A percentile compares a stretch with the other conserved stretches of the same genome.
Evolutionary conservation across 1,284 basidiomycete species (phyloP).

Genomic region (Cutaneotrichosporon curvatum): DNA sequence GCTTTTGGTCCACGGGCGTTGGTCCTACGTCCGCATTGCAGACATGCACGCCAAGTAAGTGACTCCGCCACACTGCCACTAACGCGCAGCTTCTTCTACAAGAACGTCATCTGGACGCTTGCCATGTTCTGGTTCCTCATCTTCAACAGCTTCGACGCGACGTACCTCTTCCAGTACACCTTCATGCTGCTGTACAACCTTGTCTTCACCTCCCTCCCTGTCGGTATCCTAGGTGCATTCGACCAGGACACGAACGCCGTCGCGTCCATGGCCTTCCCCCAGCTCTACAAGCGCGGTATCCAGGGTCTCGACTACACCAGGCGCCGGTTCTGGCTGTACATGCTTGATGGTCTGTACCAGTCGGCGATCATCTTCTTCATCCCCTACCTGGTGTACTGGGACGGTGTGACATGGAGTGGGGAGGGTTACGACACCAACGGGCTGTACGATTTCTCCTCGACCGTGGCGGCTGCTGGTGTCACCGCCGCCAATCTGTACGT

Average conservation of each 20-base stretch:
- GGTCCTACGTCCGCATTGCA: slow-evolving; percentile 94
- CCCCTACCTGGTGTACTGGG: slow-evolving; percentile 69
- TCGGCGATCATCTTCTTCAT: slow-evolving; percentile 85
- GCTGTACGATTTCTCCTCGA: slow-evolving; percentile 85
- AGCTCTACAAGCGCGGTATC: slow-evolving; percentile 89
- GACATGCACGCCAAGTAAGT: slow-evolving; percentile 81
- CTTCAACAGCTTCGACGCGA: slow-evolving; percentile 80
- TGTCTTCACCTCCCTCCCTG: slow-evolving; percentile 87
- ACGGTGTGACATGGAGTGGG: slow-evolving; percentile 57
- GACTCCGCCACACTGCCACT: too few relatives aligned
- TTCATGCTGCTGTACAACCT: slow-evolving; percentile 86
- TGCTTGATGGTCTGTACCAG: slow-evolving; percentile 90
- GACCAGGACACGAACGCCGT: slow-evolving; percentile 92
- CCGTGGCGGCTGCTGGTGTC: slow-evolving; percentile 77
- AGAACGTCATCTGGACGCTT: slow-evolving; percentile 56
- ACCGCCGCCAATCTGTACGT: slow-evolving; percentile 81
- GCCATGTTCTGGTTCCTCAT: slow-evolving; percentile 92
- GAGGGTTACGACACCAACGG: slow-evolving; percentile 69
- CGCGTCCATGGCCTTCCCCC: slow-evolving; percentile 83
- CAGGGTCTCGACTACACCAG: slow-evolving; percentile 88
- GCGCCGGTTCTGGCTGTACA: slow-evolving; percentile 86
- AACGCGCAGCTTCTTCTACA: slow-evolving; percentile 80
- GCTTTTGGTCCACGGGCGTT: slow-evolving; percentile 87
- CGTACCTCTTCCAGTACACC: slow-evolving; percentile 93
- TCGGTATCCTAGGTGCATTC: slow-evolving; percentile 85